Evolutionary conservation across 768 basidiomycete species (phyloP).

Genomic region (Mycena belliarum): DNA sequence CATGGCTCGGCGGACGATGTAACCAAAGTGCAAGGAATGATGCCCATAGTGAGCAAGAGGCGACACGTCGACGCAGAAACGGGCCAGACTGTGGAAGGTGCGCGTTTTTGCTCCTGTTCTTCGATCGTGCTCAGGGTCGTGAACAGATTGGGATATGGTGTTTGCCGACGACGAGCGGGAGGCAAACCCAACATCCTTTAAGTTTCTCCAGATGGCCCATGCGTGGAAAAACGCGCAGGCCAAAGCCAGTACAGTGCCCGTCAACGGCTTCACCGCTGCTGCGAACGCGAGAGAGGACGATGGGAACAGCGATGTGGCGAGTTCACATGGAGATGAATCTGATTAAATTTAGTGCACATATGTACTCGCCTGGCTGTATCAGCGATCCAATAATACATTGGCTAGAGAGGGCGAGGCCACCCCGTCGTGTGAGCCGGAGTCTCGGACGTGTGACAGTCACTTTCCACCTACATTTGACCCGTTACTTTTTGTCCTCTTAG

Average conservation of each 20-base stretch:
- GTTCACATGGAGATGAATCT: constrained; percentile 46
- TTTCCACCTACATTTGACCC: no score
- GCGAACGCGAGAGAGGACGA: constrained; percentile 29
- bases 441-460: no score
- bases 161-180: constrained; percentile 97
- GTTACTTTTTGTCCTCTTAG: no score
- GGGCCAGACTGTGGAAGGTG: constrained; percentile 86
- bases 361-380: neutral
- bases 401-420: no score
- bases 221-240: constrained; percentile 74
- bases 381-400: no score
- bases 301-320: constrained; percentile 52
- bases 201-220: constrained; percentile 94
- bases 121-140: neutral
- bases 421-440: no score
- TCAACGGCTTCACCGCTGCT: constrained; percentile 53
- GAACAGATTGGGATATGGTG: constrained; percentile 87
- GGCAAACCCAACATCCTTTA: constrained; percentile 90
- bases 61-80: constrained; percentile 83
- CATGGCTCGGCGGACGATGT: constrained; percentile 75
- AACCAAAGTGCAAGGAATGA: constrained; percentile 85
- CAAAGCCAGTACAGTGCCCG: constrained; percentile 40
- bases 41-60: constrained; percentile 88
- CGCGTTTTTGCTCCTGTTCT: constrained; percentile 1
- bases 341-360: constrained; percentile 20